Evolutionary conservation across 2,329 filamentous ascomycete genomes (phyloP), one percentile per base, ranked within the genome.

Genomic region (Aplosporella prunicola): DNA sequence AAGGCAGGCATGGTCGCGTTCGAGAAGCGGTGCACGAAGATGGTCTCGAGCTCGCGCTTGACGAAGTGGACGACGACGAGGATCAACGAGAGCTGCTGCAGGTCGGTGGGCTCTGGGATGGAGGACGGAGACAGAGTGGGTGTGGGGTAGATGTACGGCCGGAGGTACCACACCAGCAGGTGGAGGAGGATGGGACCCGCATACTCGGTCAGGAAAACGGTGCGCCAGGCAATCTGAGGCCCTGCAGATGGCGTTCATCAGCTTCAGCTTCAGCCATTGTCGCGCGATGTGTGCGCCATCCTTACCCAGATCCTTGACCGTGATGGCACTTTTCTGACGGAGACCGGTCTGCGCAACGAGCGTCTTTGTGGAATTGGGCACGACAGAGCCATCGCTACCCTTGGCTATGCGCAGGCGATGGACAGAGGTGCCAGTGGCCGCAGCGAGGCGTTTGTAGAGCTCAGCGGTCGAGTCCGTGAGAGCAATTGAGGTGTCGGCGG

Each of bases 181-280:
- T 95, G 88, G 65, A 96, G 82, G 52, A 95, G 64, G 52, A 96
- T 74, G 5, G 91, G 91, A 4, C 91, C 91, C 47, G 91, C 65
- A 62, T 98, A 98, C 65, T 98, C 91, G 67, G 95, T 79, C 45
- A 95, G 67, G 69, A 89, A 98, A 60, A 96, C 89, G 43, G 85
- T 91, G 46, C 78, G 80, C 91, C 91, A 98, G 45, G 77, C 78
- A 39, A 95, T 81, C 62, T 98, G 91, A 32, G 80, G 76, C 11
- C 91, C 87, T 93, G 46, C 33, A 30, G 18, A 17, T 24, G 9
- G 14, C 22, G 14, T 24, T 13, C 18, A 29, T 37, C 23, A 25
- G 27, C 15, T 20, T 11, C n/a, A n/a, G n/a, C n/a, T n/a, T n/a
- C n/a, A n/a, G n/a, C n/a, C n/a, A n/a, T n/a, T n/a, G n/a, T n/a